Percentiles rank a stretch among this genome's conserved stretches.
Conservation (phyloP, 306 rosid genomes). For the Canavalia gladiata region DNA sequence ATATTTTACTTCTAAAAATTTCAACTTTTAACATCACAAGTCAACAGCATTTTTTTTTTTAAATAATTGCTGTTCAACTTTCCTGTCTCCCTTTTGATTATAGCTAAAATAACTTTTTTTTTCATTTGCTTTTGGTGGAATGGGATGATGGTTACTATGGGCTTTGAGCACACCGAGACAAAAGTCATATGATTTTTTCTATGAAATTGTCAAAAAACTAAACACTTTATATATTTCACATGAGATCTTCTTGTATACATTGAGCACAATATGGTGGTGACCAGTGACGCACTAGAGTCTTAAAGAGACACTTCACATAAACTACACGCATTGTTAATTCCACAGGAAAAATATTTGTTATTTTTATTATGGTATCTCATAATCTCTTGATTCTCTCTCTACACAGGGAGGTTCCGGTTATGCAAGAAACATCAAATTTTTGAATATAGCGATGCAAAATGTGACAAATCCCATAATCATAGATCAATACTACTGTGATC, state of each 20-base stretch:
- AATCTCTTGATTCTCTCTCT: slow-evolving; percentile 25
- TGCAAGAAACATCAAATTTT: slow-evolving; percentile 70
- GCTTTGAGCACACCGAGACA: background rate
- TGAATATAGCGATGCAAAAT: slow-evolving; percentile 69
- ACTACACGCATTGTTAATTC: background rate
- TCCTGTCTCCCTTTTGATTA: background rate
- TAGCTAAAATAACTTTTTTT: background rate
- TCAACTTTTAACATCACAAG: slow-evolving; percentile 23
- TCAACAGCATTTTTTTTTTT: background rate
- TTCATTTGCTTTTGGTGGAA: slow-evolving; percentile 10
- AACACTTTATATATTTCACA: background rate
- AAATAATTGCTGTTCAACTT: no score
- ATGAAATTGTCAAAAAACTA: slow-evolving; percentile 4
- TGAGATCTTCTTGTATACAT: background rate
- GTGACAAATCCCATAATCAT: slow-evolving; percentile 87
- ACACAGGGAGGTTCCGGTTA: slow-evolving; percentile 81
- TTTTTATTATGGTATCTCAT: slow-evolving; percentile 25
- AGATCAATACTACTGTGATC: slow-evolving; percentile 87
- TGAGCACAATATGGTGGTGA: background rate
- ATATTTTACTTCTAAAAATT: background rate
- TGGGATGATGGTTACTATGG: background rate
- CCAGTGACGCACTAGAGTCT: background rate
- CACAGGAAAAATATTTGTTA: background rate
- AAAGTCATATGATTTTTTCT: background rate
- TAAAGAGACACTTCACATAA: background rate